phyloP scores from a whole-genome alignment of 345 rosid species.

The Carallia pectinifolia region DNA sequence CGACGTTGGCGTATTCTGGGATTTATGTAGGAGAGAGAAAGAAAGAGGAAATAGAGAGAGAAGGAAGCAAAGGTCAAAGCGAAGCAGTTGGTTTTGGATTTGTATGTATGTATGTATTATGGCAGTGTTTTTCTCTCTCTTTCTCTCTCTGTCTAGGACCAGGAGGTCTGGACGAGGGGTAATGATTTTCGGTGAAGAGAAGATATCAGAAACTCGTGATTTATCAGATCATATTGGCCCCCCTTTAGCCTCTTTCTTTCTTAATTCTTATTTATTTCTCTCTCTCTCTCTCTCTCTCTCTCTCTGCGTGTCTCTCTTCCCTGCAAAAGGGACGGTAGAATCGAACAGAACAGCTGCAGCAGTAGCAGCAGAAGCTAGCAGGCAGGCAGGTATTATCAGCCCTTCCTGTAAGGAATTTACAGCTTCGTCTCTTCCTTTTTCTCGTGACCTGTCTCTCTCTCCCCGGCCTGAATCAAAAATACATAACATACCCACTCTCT shows the following conservation, averaged over 20 bases:
- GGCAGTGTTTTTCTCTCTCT: not conserved
- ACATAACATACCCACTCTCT: not conserved
- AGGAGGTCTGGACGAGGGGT: conserved; percentile 16
- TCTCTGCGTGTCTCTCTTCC: conserved; percentile 4
- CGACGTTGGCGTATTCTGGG: conserved; percentile 36
- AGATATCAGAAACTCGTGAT: conserved; percentile 49
- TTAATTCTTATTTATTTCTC: too few species aligned
- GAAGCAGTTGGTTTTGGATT: conserved; percentile 45
- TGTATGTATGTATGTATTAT: too few species aligned
- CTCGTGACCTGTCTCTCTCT: conserved; percentile 36
- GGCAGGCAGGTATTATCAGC: conserved; percentile 37
- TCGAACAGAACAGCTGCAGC: conserved; percentile 17
- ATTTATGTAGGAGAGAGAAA: not conserved
- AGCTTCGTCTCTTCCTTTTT: conserved; percentile 42
- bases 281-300: not conserved
- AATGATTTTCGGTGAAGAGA: conserved; percentile 37
- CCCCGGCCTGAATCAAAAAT: not conserved
- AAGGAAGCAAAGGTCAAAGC: conserved; percentile 63
- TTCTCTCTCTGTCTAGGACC: too few species aligned
- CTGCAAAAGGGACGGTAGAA: conserved; percentile 12
- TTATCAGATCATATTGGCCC: conserved; percentile 8
- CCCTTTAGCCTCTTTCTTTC: not conserved
- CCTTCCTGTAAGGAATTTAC: conserved; percentile 44
- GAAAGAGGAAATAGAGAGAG: conserved; percentile 20
- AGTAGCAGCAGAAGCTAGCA: conserved; percentile 11